These are phyloP conservation scores for Neopestalotiopsis clavispora DNA, from an alignment of 2,329 filamentous ascomycete genomes.

Conservation along the genomic window DNA sequence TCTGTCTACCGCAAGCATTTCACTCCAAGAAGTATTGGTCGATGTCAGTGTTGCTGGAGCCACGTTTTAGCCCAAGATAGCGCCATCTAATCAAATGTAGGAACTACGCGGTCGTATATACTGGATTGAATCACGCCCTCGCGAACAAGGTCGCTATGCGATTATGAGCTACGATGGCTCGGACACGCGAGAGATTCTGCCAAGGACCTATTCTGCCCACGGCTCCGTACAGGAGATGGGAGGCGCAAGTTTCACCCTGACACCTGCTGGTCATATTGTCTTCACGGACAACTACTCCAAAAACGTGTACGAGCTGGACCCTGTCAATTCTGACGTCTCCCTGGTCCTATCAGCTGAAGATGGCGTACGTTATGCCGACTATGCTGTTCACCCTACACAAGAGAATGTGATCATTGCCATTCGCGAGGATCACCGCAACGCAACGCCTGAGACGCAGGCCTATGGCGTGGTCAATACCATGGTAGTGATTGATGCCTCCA, in stretches of 20 bases:
- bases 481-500: background rate
- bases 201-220: background rate
- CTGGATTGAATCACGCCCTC: background rate
- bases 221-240: background rate
- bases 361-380: background rate
- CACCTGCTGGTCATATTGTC: background rate
- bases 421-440: slow-evolving; percentile 1
- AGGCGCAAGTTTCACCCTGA: background rate
- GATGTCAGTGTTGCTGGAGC: background rate
- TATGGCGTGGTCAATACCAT: background rate
- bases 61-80: background rate
- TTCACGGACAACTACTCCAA: background rate
- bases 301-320: background rate
- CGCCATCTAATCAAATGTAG: background rate
- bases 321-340: background rate
- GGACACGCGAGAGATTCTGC: background rate
- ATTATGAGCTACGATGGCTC: background rate
- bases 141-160: background rate
- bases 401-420: background rate
- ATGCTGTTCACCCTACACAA: background rate
- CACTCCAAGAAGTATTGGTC: background rate
- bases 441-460: background rate
- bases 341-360: background rate
- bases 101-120: background rate
- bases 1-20: background rate